A percentile compares a stretch with the other conserved stretches of the same genome.
These are phyloP conservation scores for Noccaea bulbosa DNA, from an alignment of 345 rosid genomes.

Conservation along the genomic window DNA sequence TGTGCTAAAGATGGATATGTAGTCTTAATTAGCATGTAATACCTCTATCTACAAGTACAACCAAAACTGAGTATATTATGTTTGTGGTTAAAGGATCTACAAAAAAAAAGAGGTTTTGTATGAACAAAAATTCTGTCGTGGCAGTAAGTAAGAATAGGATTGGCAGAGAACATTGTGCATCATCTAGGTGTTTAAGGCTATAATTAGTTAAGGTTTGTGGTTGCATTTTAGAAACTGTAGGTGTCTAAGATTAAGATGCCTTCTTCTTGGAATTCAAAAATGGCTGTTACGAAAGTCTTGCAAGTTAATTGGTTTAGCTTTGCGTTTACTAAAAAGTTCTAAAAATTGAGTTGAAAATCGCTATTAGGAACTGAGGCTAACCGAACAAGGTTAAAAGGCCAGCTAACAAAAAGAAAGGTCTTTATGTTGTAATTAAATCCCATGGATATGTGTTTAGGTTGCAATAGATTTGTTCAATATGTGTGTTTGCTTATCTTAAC, in stretches of 20 bases:
- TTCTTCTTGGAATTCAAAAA: not conserved
- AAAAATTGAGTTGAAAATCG: not conserved
- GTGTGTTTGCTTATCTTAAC: too few species aligned
- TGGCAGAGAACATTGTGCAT: not conserved
- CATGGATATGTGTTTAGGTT: too few species aligned
- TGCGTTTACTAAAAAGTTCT: not conserved
- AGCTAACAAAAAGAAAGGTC: too few species aligned
- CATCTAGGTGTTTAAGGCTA: not conserved
- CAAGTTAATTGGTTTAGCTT: not conserved
- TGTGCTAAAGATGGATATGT: too few species aligned
- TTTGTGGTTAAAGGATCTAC: not conserved
- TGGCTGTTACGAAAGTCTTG: not conserved
- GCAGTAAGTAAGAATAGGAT: not conserved
- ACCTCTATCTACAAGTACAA: not conserved
- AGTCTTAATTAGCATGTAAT: too few species aligned
- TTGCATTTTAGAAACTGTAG: not conserved
- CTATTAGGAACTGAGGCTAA: too few species aligned
- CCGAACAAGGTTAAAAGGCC: too few species aligned
- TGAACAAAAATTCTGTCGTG: not conserved
- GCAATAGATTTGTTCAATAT: too few species aligned
- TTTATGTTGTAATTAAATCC: too few species aligned
- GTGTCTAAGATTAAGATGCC: not conserved
- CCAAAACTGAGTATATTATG: not conserved
- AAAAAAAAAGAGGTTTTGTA: not conserved
- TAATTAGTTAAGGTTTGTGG: not conserved